These are phyloP conservation scores for Leccinum pallidistipes DNA, from an alignment of 1,284 basidiomycete species.

Conservation along the genomic window DNA sequence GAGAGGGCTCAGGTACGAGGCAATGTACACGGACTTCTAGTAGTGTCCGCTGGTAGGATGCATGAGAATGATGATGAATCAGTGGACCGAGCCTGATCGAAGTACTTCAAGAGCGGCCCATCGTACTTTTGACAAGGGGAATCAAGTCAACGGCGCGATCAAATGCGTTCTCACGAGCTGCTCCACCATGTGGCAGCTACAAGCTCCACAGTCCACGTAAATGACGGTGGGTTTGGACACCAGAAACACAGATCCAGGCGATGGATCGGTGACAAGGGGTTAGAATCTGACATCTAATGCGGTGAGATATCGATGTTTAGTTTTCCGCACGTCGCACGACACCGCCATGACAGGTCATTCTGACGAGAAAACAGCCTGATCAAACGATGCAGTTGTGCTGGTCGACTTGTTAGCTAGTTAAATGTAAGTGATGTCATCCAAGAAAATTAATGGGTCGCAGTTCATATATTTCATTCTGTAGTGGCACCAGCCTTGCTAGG, in stretches of 20 bases:
- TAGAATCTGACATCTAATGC: neutral
- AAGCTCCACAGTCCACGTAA: neutral
- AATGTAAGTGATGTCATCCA: constrained; percentile 14
- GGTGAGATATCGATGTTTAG: neutral
- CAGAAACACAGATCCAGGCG: neutral
- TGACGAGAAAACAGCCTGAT: neutral
- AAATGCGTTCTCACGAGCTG: neutral
- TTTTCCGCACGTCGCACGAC: neutral
- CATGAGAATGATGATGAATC: too few species aligned
- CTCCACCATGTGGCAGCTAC: neutral
- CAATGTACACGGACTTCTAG: neutral
- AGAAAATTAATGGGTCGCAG: constrained; percentile 1
- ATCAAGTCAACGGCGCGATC: neutral
- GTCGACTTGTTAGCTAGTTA: constrained; percentile 1
- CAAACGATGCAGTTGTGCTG: neutral
- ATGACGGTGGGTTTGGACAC: neutral
- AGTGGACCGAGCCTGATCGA: too few species aligned
- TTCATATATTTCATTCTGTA: constrained; percentile 6
- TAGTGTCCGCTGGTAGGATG: neutral
- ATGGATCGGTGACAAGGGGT: neutral
- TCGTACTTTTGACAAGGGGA: neutral
- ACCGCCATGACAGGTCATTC: neutral
- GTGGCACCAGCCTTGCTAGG: constrained; percentile 1
- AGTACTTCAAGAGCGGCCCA: too few species aligned
- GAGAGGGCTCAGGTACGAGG: neutral